These are phyloP conservation scores for Arachnomyces sp. DNA, from an alignment of 2,329 filamentous ascomycete species.

Conservation along the genomic window DNA sequence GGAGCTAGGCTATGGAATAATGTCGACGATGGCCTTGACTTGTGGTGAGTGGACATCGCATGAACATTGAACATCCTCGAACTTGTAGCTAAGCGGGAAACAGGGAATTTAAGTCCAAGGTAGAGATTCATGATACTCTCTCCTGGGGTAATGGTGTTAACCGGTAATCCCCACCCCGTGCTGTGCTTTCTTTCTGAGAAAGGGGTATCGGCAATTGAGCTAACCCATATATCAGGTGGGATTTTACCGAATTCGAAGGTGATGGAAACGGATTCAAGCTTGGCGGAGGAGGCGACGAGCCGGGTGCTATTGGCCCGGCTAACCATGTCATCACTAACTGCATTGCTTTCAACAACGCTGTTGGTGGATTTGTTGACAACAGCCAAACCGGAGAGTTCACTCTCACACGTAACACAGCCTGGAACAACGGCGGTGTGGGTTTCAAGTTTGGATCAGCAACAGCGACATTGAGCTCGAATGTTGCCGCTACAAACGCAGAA, in stretches of 20 bases:
- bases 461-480: conserved; percentile 31
- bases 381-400: conserved; percentile 34
- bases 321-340: conserved; percentile 39
- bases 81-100: conserved; percentile 10
- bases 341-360: conserved; percentile 38
- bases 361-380: conserved; percentile 43
- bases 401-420: conserved; percentile 39
- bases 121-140: conserved; percentile 39
- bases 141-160: conserved; percentile 43
- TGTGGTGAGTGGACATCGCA: conserved; percentile 19
- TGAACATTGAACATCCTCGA: conserved; percentile 2
- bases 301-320: conserved; percentile 29
- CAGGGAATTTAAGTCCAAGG: conserved; percentile 32
- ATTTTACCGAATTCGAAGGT: conserved; percentile 35
- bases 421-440: conserved; percentile 37
- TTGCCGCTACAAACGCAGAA: conserved; percentile 29
- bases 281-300: conserved; percentile 25
- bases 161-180: conserved; percentile 6
- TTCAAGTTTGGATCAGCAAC: conserved; percentile 30
- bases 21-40: conserved; percentile 43
- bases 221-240: conserved; percentile 25
- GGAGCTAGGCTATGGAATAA: conserved; percentile 44
- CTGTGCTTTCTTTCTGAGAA: too few species aligned
- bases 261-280: conserved; percentile 45
- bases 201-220: too few species aligned